Evolutionary conservation across 169 alveolate species (phyloP).

Genomic region (Toxoplasma gondii): DNA sequence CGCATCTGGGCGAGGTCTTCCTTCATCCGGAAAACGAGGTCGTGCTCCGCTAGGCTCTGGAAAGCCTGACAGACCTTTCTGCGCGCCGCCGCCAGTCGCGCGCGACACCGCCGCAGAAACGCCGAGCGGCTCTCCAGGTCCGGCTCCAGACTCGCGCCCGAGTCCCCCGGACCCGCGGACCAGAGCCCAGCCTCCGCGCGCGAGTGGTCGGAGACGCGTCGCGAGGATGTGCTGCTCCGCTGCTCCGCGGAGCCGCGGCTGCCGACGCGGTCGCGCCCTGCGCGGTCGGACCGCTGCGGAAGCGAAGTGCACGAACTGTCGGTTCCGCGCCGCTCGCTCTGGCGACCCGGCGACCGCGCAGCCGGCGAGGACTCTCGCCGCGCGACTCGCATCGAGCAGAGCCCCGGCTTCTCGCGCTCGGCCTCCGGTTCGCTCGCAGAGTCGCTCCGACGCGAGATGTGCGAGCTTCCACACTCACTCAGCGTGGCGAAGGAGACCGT

Average conservation of each 20-base stretch:
- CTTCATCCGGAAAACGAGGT: conserved; percentile 21
- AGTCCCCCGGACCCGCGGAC: neutral
- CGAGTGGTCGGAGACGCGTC: too few relatives aligned
- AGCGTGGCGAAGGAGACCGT: conserved; percentile 54
- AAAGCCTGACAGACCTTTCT: neutral
- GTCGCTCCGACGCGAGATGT: neutral
- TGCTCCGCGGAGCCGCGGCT: neutral
- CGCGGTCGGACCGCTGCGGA: neutral
- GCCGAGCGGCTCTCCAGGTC: neutral
- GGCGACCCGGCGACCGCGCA: neutral
- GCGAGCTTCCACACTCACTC: conserved; percentile 13
- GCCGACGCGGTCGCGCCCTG: neutral
- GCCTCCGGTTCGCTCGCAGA: neutral
- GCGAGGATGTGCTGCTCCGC: neutral
- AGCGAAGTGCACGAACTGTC: neutral
- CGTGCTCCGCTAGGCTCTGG: conserved; percentile 29
- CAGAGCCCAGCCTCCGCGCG: neutral
- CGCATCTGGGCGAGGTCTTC: neutral
- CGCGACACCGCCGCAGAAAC: neutral
- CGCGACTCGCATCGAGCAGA: neutral
- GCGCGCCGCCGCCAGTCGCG: neutral
- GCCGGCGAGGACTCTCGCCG: neutral
- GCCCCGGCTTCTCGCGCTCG: neutral
- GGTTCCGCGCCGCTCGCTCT: neutral
- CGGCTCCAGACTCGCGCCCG: neutral